Percentiles rank a stretch among this genome's conserved stretches.
phyloP scores from a whole-genome alignment of 495 filamentous ascomycete species.

The Sordaria brevicollis region DNA sequence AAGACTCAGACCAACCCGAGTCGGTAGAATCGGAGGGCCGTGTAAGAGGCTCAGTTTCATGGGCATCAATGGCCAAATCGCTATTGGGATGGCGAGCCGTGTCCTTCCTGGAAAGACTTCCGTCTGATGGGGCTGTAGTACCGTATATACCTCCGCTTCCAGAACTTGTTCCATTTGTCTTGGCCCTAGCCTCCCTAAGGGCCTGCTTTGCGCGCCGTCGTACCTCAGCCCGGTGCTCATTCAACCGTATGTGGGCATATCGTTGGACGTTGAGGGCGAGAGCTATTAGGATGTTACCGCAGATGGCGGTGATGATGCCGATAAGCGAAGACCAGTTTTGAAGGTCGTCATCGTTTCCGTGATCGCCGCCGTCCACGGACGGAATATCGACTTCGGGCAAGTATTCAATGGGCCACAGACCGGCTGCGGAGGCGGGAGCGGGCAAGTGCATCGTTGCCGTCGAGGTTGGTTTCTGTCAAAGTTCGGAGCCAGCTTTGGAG shows the following conservation, averaged over 20 bases:
- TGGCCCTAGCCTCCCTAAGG: conserved; percentile 10
- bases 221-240: conserved; percentile 25
- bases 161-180: conserved; percentile 6
- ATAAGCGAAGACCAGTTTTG: conserved; percentile 86
- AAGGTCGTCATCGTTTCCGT: conserved; percentile 33
- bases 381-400: neutral
- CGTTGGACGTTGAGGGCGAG: conserved; percentile 94
- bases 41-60: conserved; percentile 40
- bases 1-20: conserved; percentile 27
- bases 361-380: conserved; percentile 24
- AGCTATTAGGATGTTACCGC: conserved; percentile 86
- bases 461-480: neutral
- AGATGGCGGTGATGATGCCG: conserved; percentile 84
- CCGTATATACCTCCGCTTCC: conserved; percentile 14
- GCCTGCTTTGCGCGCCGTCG: conserved; percentile 45
- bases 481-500: neutral
- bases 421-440: neutral
- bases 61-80: conserved; percentile 17
- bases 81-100: conserved; percentile 17
- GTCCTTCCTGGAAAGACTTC: conserved; percentile 8
- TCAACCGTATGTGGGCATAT: conserved; percentile 80
- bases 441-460: neutral
- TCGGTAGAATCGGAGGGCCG: conserved; percentile 34
- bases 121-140: conserved; percentile 4
- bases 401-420: neutral